A percentile compares a stretch with the other conserved stretches of the same genome.
phyloP scores from a whole-genome alignment of 306 rosid genomes.

The Arachis hypogaea region DNA sequence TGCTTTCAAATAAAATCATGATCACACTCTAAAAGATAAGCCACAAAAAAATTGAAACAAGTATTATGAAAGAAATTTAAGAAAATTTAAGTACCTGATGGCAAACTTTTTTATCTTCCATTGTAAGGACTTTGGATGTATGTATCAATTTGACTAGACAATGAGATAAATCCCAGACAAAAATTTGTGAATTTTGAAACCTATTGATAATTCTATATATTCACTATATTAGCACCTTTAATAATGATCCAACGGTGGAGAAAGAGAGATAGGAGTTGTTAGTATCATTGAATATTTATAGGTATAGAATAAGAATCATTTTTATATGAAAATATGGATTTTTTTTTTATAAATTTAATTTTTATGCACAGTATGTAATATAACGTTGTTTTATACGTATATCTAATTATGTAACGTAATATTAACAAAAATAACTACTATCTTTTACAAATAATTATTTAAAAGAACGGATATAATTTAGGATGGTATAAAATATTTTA shows the following conservation, averaged over 20 bases:
- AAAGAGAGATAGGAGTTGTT: not conserved
- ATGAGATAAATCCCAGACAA: not conserved
- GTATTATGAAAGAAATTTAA: not conserved
- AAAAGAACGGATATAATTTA: too few relatives aligned
- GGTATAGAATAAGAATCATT: too few relatives aligned
- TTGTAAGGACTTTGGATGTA: not conserved
- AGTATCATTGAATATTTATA: not conserved
- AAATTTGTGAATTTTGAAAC: not conserved
- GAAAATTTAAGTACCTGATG: not conserved
- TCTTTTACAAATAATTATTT: too few relatives aligned
- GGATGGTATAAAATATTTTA: too few relatives aligned
- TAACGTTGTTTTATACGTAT: too few relatives aligned
- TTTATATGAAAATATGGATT: too few relatives aligned
- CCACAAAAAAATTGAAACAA: not conserved
- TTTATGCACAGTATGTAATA: too few relatives aligned
- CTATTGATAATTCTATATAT: not conserved
- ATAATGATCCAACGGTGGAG: not conserved
- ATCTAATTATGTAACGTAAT: too few relatives aligned
- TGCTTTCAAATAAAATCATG: not conserved
- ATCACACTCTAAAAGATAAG: not conserved
- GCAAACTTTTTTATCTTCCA: not conserved
- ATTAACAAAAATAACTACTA: too few relatives aligned
- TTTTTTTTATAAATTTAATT: too few relatives aligned
- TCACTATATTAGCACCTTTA: not conserved
- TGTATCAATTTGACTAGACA: not conserved